These are phyloP conservation scores for Nematocida ironsii DNA, from an alignment of 371 early-diverging fungal species.

Conservation along the genomic window DNA sequence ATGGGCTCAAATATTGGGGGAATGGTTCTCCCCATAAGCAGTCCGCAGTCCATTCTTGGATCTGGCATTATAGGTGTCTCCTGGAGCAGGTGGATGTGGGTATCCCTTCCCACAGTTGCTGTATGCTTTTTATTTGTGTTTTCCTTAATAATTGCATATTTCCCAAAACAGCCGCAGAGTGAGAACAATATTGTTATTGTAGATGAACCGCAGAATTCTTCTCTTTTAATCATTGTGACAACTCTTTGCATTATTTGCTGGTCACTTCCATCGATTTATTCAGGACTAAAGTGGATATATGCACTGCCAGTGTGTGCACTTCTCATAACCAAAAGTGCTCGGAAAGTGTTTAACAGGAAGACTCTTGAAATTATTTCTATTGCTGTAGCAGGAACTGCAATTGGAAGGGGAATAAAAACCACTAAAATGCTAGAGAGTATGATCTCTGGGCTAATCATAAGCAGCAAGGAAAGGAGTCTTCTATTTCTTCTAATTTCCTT, in stretches of 20 bases:
- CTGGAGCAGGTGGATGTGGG: conserved; percentile 34
- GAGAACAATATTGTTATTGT: background rate
- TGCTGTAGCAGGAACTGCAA: conserved; percentile 45
- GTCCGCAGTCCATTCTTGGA: conserved; percentile 55
- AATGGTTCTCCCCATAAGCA: conserved; percentile 56
- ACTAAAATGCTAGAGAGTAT: conserved; percentile 38
- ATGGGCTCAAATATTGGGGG: conserved; percentile 49
- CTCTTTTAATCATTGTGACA: background rate
- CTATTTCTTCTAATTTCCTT: background rate
- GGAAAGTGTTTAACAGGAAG: conserved; percentile 10
- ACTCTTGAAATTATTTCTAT: conserved; percentile 47
- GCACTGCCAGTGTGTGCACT: conserved; percentile 25
- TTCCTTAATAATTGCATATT: background rate
- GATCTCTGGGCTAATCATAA: background rate
- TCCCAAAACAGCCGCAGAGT: background rate
- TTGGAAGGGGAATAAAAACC: conserved; percentile 42
- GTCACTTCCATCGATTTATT: conserved; percentile 4
- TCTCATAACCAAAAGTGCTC: background rate
- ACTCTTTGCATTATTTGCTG: conserved; percentile 34
- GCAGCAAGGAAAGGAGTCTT: conserved; percentile 12
- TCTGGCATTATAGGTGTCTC: conserved; percentile 20
- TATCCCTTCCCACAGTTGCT: conserved; percentile 36
- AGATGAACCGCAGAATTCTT: background rate
- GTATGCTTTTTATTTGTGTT: conserved; percentile 37
- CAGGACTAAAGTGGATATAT: conserved; percentile 4